Percentiles rank a stretch among this genome's conserved stretches.
Conservation (phyloP, 1,284 basidiomycete genomes). For the Microstroma glucosiphilum region DNA sequence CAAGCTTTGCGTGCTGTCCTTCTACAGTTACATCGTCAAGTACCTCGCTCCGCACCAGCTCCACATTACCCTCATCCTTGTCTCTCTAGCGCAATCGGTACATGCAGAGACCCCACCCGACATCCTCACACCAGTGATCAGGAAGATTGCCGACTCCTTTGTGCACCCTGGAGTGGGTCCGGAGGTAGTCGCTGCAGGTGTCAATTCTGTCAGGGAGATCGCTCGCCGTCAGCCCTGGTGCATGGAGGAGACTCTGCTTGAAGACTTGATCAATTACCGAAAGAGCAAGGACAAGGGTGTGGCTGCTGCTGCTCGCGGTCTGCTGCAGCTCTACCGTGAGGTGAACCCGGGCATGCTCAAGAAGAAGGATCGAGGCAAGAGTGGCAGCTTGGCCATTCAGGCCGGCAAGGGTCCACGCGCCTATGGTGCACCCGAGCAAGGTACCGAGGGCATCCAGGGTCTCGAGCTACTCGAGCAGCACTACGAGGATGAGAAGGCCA, state of each 20-base stretch:
- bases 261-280: constrained; percentile 86
- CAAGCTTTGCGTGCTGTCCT: constrained; percentile 87
- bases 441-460: constrained; percentile 76
- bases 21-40: constrained; percentile 90
- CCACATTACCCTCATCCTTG: constrained; percentile 87
- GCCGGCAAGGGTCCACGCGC: constrained; percentile 54
- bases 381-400: constrained; percentile 36
- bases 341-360: constrained; percentile 91
- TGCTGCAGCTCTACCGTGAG: constrained; percentile 88
- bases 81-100: constrained; percentile 87
- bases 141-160: constrained; percentile 89
- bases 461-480: constrained; percentile 48
- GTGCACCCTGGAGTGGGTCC: constrained; percentile 93
- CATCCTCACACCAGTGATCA: constrained; percentile 77
- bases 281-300: constrained; percentile 94
- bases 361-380: constrained; percentile 64
- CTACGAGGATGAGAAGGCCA: constrained; percentile 26
- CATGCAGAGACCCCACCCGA: constrained; percentile 95
- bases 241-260: constrained; percentile 87
- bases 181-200: constrained; percentile 89
- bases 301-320: constrained; percentile 74
- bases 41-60: constrained; percentile 91
- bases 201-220: constrained; percentile 90
- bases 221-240: constrained; percentile 87
- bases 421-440: constrained; percentile 71